Evolutionary conservation across 257 asterid genomes (phyloP), one percentile per base, ranked within the genome.

Genomic region (Solanum ahanhuiri): DNA sequence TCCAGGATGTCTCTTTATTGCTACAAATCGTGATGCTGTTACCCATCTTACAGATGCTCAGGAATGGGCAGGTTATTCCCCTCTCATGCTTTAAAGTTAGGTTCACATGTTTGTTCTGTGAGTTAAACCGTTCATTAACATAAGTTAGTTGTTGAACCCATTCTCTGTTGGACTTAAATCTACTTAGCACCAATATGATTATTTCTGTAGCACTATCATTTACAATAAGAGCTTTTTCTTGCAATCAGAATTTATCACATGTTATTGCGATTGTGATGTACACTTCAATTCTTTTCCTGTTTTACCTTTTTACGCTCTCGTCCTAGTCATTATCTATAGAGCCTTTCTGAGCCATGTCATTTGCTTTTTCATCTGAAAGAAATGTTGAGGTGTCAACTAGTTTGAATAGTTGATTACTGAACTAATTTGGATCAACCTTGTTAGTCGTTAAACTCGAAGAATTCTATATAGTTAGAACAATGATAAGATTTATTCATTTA

Each of bases 11-110:
- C 97, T 97, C 85, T 97, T 97, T 90, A 94, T 97, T 87, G 99
- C 99, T 14, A 97, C 99, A 23, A 97, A 97, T 89, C 94, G 98
- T 10, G 99, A 97, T 87, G 99, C 98, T 84, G 99, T 97, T 70
- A 97, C 99, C 85, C 99, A 97, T 93, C 98, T 97, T 85, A 97
- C 99, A 14, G 99, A 97, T 92, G 99, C 99, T 90, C 99, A 97
- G 86, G 99, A 97, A 94, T 97, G 99, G 99, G 99, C 99, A 95
- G 99, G 98, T 97, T 85, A 76, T 33, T 64, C 72, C 86, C 81
- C 6, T 30, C 54, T 84, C 23, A 81, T 28, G 75, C 60, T 63
- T 25, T 66, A 85, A 85, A 7, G 6, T 7, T 43, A 48, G 87
- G 51, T 54, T 35, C 54, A 41, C 43, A 31, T 34, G 79, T 6